Evolutionary conservation across 768 basidiomycete species (phyloP).

Genomic region (Amanita jacksonii): DNA sequence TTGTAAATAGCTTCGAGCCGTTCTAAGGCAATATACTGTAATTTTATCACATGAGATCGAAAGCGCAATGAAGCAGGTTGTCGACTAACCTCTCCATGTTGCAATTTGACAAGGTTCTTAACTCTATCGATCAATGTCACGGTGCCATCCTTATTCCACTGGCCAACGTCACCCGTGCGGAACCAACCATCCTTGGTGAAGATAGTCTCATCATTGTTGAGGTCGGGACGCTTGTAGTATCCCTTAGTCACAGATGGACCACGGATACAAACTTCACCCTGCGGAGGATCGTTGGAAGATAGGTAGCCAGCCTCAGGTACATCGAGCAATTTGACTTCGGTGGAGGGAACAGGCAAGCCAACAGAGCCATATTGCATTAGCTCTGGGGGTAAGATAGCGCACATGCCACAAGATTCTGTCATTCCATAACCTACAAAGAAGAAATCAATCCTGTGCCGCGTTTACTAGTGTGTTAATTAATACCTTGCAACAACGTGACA

Average conservation of each 20-base stretch:
- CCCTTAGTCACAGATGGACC: conserved; percentile 80
- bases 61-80: background rate
- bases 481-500: conserved; percentile 82
- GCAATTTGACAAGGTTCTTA: conserved; percentile 88
- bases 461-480: too few species aligned
- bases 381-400: conserved; percentile 78
- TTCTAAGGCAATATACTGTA: conserved; percentile 84
- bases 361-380: conserved; percentile 65
- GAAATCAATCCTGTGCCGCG: too few species aligned
- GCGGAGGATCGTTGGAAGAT: conserved; percentile 59
- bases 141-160: conserved; percentile 92
- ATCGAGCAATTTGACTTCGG: conserved; percentile 82
- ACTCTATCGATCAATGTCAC: conserved; percentile 85
- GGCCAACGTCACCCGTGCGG: conserved; percentile 89
- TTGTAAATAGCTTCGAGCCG: conserved; percentile 85
- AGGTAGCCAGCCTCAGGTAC: conserved; percentile 81
- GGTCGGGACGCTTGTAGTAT: conserved; percentile 88
- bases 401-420: conserved; percentile 96
- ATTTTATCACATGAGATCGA: conserved; percentile 5
- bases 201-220: conserved; percentile 73
- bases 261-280: conserved; percentile 84
- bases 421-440: conserved; percentile 71
- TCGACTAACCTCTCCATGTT: conserved; percentile 58
- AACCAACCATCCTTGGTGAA: conserved; percentile 92
- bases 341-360: conserved; percentile 81